Percentiles rank a stretch among this genome's conserved stretches.
phyloP scores from a whole-genome alignment of 306 rosid genomes.

The Lagenaria siceraria region DNA sequence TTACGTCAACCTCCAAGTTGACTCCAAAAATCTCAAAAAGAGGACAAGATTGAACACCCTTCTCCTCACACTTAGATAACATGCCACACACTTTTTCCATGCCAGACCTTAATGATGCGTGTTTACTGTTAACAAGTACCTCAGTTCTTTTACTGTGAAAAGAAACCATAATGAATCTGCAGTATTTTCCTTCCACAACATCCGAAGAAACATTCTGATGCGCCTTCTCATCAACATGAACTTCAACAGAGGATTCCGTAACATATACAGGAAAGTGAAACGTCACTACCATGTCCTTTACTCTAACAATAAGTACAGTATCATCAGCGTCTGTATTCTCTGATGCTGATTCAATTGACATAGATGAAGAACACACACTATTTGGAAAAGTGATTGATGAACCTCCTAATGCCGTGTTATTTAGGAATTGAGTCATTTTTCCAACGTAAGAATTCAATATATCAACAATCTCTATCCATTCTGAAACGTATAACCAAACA shows the following conservation, averaged over 20 bases:
- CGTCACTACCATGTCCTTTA: conserved; percentile 34
- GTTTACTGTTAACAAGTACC: conserved; percentile 23
- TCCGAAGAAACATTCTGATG: conserved; percentile 26
- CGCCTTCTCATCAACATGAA: conserved; percentile 20
- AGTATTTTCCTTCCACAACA: conserved; percentile 25
- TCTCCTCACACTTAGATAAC: conserved; percentile 32
- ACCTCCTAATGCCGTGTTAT: conserved; percentile 17
- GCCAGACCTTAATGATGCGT: conserved; percentile 30
- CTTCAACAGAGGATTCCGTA: conserved; percentile 23
- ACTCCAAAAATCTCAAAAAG: conserved; percentile 50
- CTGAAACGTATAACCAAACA: conserved; percentile 62
- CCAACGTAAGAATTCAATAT: conserved; percentile 25
- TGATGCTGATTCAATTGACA: conserved; percentile 18
- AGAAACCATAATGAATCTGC: conserved; percentile 31
- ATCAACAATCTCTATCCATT: conserved; percentile 53
- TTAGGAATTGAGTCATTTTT: conserved; percentile 16
- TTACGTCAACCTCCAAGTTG: conserved; percentile 28
- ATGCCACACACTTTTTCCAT: conserved; percentile 52
- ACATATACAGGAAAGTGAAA: conserved; percentile 54
- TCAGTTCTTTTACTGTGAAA: conserved; percentile 37
- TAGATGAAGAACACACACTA: conserved; percentile 20
- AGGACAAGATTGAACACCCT: conserved; percentile 46
- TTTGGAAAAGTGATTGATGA: conserved; percentile 11
- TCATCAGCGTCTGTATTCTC: conserved; percentile 25
- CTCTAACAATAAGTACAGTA: conserved; percentile 22